Evolutionary conservation across 2,329 filamentous ascomycete genomes (phyloP).

Genomic region (Hymenoscyphus fraxineus): DNA sequence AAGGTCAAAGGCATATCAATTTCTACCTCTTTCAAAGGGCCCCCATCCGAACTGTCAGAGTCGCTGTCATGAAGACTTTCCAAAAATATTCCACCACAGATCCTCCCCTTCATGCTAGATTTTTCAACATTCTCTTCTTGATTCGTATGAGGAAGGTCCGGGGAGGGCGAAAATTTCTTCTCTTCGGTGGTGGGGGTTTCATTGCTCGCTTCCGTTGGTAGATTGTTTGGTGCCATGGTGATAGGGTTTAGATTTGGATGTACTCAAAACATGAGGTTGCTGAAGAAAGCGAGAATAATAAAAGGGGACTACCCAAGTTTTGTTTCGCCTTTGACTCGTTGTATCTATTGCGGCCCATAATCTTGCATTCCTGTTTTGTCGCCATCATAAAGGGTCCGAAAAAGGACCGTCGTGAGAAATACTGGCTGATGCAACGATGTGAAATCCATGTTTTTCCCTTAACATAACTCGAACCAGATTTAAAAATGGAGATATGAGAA

Average conservation of each 20-base stretch:
- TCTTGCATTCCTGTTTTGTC: neutral
- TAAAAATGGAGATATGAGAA: neutral
- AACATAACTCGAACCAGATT: neutral
- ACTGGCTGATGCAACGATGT: neutral
- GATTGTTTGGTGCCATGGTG: neutral
- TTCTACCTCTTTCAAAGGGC: conserved; percentile 41
- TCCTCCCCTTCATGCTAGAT: conserved; percentile 29
- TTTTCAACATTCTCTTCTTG: conserved; percentile 22
- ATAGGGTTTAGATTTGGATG: neutral
- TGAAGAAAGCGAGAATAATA: neutral
- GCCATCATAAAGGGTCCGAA: neutral
- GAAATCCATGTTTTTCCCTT: neutral
- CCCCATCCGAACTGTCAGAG: conserved; percentile 32
- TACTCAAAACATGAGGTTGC: neutral
- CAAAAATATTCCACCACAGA: conserved; percentile 40
- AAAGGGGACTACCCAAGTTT: neutral
- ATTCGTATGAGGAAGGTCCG: conserved; percentile 16
- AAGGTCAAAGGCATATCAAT: conserved; percentile 47
- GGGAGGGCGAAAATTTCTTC: neutral
- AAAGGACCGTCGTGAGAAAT: neutral
- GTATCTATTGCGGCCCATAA: neutral
- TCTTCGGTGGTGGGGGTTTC: neutral
- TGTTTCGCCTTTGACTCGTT: neutral
- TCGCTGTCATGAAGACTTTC: conserved; percentile 35
- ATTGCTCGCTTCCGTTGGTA: neutral